Conservation (phyloP, 139 green algal species). For the Diplosphaera chodatii region DNA sequence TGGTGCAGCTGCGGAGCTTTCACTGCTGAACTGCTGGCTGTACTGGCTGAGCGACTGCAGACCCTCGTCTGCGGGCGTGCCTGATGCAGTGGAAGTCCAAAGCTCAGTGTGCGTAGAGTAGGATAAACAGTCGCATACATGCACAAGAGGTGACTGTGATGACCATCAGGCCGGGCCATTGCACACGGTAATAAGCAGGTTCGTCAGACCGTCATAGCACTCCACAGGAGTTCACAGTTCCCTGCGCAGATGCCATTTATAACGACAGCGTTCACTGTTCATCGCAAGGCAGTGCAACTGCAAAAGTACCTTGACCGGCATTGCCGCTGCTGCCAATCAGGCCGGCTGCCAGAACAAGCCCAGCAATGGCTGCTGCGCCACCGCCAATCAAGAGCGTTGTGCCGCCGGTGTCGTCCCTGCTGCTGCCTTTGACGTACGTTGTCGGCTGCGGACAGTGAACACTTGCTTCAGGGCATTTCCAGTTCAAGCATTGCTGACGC, state of each 20-base stretch:
- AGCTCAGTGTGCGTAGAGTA: too few species aligned
- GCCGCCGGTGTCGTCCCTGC: background rate
- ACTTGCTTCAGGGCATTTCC: too few species aligned
- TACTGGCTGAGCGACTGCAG: background rate
- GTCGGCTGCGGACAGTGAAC: conserved; percentile 4
- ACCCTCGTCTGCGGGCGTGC: background rate
- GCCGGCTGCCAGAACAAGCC: background rate
- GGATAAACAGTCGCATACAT: too few species aligned
- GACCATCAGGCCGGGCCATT: too few species aligned
- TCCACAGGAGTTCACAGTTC: too few species aligned
- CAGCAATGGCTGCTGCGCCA: background rate
- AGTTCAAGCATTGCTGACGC: too few species aligned
- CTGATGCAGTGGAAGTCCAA: background rate
- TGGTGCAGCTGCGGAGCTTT: background rate
- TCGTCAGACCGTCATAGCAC: too few species aligned
- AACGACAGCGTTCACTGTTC: too few species aligned
- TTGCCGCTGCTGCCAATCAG: conserved; percentile 1
- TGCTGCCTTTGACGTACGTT: conserved; percentile 7
- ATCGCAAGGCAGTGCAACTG: too few species aligned
- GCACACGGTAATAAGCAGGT: too few species aligned
- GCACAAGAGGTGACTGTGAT: too few species aligned
- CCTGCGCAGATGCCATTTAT: too few species aligned
- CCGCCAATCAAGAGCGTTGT: conserved; percentile 3
- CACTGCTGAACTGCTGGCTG: background rate
- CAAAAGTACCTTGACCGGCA: background rate